phyloP scores from a whole-genome alignment of 805 yeast genomes.

The Nakazawaea laoshanensis region DNA sequence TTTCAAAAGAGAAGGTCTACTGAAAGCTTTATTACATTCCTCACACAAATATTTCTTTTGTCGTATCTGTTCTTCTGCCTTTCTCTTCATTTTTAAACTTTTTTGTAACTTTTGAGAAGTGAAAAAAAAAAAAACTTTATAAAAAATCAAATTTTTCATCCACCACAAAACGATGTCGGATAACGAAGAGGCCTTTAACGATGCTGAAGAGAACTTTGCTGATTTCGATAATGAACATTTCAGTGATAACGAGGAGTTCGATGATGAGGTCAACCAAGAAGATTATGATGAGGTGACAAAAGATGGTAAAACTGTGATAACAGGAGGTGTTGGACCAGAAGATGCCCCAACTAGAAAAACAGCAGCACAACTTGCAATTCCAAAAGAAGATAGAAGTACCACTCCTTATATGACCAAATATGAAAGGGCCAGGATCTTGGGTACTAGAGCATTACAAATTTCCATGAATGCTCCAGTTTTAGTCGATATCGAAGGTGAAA shows the following conservation, averaged over 20 bases:
- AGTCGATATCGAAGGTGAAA: conserved; percentile 97
- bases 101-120: conserved; percentile 1
- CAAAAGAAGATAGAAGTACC: conserved; percentile 82
- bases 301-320: conserved; percentile 67
- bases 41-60: conserved; percentile 55
- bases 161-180: conserved; percentile 34
- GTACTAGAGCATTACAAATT: conserved; percentile 95
- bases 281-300: conserved; percentile 39
- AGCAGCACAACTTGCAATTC: conserved; percentile 74
- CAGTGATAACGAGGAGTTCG: conserved; percentile 23
- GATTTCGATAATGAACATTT: conserved; percentile 82
- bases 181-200: conserved; percentile 55
- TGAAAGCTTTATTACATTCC: conserved; percentile 69
- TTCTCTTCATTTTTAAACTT: neutral
- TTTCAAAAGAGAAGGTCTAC: conserved; percentile 73
- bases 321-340: conserved; percentile 60
- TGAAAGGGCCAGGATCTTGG: conserved; percentile 95
- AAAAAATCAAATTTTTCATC: neutral
- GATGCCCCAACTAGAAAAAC: conserved; percentile 52
- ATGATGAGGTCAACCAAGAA: conserved; percentile 27
- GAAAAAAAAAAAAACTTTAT: neutral
- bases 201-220: conserved; percentile 59
- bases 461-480: conserved; percentile 98
- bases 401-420: conserved; percentile 99
- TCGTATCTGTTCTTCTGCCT: neutral